Conservation (phyloP, 2,329 filamentous ascomycete species). For the Aspergillus calidoustus region DNA sequence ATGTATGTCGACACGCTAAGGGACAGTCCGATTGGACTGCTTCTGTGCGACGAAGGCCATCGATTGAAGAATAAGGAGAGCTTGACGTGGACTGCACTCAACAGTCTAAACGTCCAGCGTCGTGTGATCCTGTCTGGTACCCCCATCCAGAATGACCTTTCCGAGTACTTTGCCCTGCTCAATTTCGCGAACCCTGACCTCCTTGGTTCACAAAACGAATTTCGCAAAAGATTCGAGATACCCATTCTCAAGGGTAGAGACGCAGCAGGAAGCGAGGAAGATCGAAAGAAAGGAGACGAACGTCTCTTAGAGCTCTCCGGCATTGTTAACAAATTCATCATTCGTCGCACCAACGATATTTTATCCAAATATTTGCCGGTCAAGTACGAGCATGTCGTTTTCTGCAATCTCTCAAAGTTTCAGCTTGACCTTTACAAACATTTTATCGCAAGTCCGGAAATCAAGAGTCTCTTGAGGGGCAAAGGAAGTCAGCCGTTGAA, state of each 20-base stretch:
- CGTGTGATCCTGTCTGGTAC: constrained; percentile 96
- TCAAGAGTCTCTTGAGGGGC: constrained; percentile 85
- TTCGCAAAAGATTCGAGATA: constrained; percentile 90
- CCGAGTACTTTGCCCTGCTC: constrained; percentile 93
- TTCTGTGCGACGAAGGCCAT: constrained; percentile 96
- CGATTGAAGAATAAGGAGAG: constrained; percentile 96
- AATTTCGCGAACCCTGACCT: constrained; percentile 96
- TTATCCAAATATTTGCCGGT: constrained; percentile 95
- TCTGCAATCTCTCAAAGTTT: constrained; percentile 92
- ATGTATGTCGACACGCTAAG: constrained; percentile 89
- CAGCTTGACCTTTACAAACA: constrained; percentile 94
- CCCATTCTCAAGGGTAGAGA: constrained; percentile 92
- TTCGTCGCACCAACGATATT: constrained; percentile 95
- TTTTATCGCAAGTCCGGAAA: constrained; percentile 94
- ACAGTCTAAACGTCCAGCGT: constrained; percentile 84
- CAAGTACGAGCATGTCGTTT: constrained; percentile 99
- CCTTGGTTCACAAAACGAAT: constrained; percentile 85
- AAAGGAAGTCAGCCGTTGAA: constrained; percentile 96
- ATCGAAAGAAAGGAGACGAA: constrained; percentile 81
- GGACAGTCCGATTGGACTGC: constrained; percentile 84
- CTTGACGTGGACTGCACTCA: constrained; percentile 90
- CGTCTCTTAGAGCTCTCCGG: constrained; percentile 78
- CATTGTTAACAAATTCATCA: constrained; percentile 97
- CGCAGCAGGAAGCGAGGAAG: constrained; percentile 81
- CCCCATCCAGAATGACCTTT: constrained; percentile 97